Percentiles rank a stretch among this genome's conserved stretches.
Evolutionary conservation across 169 alveolate species (phyloP).

Genomic region (Cryptosporidium viatorum): DNA sequence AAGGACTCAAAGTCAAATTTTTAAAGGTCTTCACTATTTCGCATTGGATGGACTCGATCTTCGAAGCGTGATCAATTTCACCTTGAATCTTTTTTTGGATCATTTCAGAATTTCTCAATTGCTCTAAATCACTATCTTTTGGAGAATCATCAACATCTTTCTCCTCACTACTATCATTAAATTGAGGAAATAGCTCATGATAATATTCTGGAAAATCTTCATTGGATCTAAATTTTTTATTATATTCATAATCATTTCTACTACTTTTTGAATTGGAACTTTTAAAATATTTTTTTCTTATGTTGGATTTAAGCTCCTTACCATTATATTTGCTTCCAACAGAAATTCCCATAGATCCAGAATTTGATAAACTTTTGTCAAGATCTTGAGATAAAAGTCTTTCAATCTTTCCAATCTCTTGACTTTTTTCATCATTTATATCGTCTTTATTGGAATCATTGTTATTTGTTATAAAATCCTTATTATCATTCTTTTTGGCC

Average conservation of each 20-base stretch:
- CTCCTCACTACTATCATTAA: background rate
- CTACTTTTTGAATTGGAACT: conserved; percentile 7
- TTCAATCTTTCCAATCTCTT: background rate
- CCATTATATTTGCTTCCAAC: conserved; percentile 52
- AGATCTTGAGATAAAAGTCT: conserved; percentile 14
- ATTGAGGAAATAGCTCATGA: background rate
- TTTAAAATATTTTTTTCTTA: conserved; percentile 14
- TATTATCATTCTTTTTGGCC: background rate
- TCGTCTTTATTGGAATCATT: background rate
- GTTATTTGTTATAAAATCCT: background rate
- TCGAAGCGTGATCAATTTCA: conserved; percentile 21
- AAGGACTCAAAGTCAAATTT: conserved; percentile 7
- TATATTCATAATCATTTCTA: conserved; percentile 2
- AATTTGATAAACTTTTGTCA: background rate
- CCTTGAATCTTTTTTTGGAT: background rate
- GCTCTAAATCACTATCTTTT: background rate
- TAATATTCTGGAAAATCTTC: conserved; percentile 5
- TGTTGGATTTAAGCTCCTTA: conserved; percentile 29
- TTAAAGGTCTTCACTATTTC: conserved; percentile 35
- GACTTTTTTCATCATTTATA: background rate
- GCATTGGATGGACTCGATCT: background rate
- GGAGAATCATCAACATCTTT: background rate
- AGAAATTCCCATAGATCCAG: conserved; percentile 10
- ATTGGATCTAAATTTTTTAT: conserved; percentile 58
- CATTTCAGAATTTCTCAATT: background rate